Evolutionary conservation across 2,329 filamentous ascomycete species (phyloP), one percentile per base, ranked within the genome.

Genomic region (Elsinoe australis): DNA sequence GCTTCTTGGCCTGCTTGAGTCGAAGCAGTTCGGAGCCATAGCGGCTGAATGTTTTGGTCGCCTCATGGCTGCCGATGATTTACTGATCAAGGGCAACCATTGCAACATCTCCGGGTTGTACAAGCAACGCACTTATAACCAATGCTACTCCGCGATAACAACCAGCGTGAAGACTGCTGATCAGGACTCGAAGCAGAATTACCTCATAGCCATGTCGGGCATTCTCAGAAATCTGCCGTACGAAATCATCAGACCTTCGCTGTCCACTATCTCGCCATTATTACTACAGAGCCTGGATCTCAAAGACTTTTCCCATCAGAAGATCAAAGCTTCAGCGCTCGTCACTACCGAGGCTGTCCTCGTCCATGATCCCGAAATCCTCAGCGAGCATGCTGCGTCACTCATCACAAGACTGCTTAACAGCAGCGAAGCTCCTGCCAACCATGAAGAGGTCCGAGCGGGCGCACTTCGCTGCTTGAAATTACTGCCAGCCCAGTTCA

Each of bases 41-140:
- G 67, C 65, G 9, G 75, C 79, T 1, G 71, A 72, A 39, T 73
- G 75, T 19, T 83, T 84, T 56, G 63, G 71, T 10, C 74, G 75
- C 6, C 69, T 84, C 2, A 69, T 83, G 4, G 68, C 75, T 19
- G 71, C 77, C 2, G 78, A 82, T 54, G 76, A 81, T 52, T 66
- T 83, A 17, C 64, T 84, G 28, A 78, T 71, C 9, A 72, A 76
- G 51, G 64, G 71, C 29, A 83, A 83, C 55, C 73, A 78, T 52
- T 81, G 79, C 52, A 71, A 72, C 14, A 73, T 83, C 29, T 75
- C 79, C 3, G 69, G 79, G 3, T 67, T 84, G 2, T 74, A 77
- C 54, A 81, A 79, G 57, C 80, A 84, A 56, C 78, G 76, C 52
- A 71, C 76, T 32, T 83, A 84, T 63, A 72, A 71, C 22, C 73